phyloP scores from a whole-genome alignment of 345 rosid genomes.

The Anastatica hierochuntica region DNA sequence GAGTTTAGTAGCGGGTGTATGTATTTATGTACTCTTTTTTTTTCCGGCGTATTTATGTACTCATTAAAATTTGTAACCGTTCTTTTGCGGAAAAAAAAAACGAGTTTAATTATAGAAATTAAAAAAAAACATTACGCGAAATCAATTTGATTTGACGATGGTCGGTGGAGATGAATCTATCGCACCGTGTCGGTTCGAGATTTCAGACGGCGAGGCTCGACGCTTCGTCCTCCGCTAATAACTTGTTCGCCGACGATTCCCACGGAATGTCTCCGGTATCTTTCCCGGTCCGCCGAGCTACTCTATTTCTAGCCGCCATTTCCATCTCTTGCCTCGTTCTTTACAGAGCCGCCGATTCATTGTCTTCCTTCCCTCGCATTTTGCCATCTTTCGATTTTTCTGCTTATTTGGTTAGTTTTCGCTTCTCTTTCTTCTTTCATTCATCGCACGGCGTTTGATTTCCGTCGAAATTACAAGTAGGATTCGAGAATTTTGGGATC shows the following conservation, averaged over 20 bases:
- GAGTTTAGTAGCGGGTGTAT: too few species aligned
- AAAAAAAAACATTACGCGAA: too few species aligned
- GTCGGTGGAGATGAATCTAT: slow-evolving; percentile 17
- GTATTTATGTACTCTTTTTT: too few species aligned
- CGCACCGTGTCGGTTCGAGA: slow-evolving; percentile 10
- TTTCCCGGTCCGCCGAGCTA: slow-evolving; percentile 12
- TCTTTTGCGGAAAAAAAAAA: too few species aligned
- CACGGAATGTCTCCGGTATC: slow-evolving; percentile 12
- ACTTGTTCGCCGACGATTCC: neutral
- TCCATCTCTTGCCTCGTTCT: slow-evolving; percentile 26
- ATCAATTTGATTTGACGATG: too few species aligned
- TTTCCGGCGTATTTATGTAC: too few species aligned
- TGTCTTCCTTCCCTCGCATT: slow-evolving; percentile 14
- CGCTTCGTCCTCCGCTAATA: slow-evolving; percentile 1
- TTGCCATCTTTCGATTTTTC: neutral
- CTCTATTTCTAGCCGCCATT: slow-evolving; percentile 14
- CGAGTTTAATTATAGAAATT: too few species aligned
- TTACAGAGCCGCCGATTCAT: slow-evolving; percentile 21
- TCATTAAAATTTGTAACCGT: too few species aligned
- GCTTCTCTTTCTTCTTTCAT: neutral
- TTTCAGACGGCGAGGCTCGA: slow-evolving; percentile 3
- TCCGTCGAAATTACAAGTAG: too few species aligned
- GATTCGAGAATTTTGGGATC: neutral
- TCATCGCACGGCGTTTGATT: neutral
- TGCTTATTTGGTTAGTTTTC: neutral